A percentile compares a stretch with the other conserved stretches of the same genome.
phyloP scores from a whole-genome alignment of 2,329 filamentous ascomycete species.

The Epichloe scottii region DNA sequence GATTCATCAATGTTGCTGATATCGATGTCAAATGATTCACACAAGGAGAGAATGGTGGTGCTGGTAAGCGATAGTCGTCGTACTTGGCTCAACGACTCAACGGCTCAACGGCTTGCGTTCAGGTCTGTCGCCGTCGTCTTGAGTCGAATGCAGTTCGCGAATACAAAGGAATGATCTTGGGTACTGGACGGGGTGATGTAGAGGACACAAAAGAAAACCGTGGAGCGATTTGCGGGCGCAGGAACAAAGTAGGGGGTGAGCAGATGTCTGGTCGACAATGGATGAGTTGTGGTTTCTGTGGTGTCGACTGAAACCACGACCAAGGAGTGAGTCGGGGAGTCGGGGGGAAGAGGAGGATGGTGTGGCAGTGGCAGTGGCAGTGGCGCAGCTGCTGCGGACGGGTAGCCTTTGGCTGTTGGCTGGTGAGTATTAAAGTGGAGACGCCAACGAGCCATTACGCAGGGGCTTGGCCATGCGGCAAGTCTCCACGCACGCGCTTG shows the following conservation, averaged over 20 bases:
- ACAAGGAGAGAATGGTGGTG: neutral
- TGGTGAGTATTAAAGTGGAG: neutral
- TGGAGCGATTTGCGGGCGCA: neutral
- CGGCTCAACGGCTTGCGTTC: too few relatives aligned
- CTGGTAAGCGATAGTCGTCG: neutral
- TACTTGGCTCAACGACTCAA: too few relatives aligned
- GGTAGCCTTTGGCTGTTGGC: neutral
- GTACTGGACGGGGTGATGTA: too few relatives aligned
- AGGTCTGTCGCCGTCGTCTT: too few relatives aligned
- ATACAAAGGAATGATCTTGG: too few relatives aligned
- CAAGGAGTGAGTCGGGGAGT: neutral
- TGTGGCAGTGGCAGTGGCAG: neutral
- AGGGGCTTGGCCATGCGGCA: too few relatives aligned
- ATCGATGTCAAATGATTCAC: neutral
- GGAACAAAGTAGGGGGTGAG: neutral
- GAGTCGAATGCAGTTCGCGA: too few relatives aligned
- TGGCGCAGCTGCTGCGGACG: neutral
- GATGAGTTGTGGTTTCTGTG: neutral
- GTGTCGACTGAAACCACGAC: neutral
- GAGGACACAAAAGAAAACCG: neutral
- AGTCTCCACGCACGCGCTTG: too few relatives aligned
- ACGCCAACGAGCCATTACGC: neutral
- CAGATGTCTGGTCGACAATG: neutral
- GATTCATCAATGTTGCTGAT: neutral
- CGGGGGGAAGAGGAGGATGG: neutral